These are phyloP conservation scores for Phaeosphaeriaceae sp. DNA, from an alignment of 2,329 filamentous ascomycete species.

Conservation along the genomic window DNA sequence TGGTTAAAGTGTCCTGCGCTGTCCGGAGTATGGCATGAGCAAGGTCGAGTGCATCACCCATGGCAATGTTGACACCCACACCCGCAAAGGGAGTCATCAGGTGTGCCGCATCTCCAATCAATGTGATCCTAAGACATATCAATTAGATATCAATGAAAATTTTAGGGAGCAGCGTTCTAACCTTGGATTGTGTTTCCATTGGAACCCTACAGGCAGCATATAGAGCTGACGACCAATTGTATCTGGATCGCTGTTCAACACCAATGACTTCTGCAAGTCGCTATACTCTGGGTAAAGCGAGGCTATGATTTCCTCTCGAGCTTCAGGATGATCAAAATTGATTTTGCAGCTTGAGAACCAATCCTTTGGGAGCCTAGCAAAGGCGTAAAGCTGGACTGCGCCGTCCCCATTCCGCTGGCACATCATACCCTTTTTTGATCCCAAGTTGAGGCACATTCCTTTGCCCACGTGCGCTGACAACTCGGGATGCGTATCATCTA, in stretches of 20 bases:
- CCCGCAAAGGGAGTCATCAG: slow-evolving; percentile 47
- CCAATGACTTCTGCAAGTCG: slow-evolving; percentile 17
- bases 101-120: slow-evolving; percentile 31
- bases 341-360: slow-evolving; percentile 50
- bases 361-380: slow-evolving; percentile 42
- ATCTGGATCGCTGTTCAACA: slow-evolving; percentile 26
- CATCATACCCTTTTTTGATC: slow-evolving; percentile 12
- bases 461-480: slow-evolving; percentile 54
- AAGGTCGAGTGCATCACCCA: slow-evolving; percentile 60
- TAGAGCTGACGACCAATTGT: slow-evolving; percentile 34
- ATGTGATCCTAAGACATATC: slow-evolving; percentile 64
- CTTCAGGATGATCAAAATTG: slow-evolving; percentile 48
- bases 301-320: too few species aligned
- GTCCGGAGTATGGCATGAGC: slow-evolving; percentile 27
- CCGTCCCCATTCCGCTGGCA: slow-evolving; percentile 57
- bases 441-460: slow-evolving; percentile 44
- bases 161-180: slow-evolving; percentile 41
- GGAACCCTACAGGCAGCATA: slow-evolving; percentile 47
- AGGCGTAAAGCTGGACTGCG: slow-evolving; percentile 50
- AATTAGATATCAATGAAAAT: slow-evolving; percentile 63
- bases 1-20: background rate
- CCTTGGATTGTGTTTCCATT: slow-evolving; percentile 36
- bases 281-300: slow-evolving; percentile 19
- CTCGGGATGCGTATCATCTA: slow-evolving; percentile 50
- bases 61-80: slow-evolving; percentile 63